phyloP scores from a whole-genome alignment of 306 rosid genomes.

The Acacia crassicarpa region DNA sequence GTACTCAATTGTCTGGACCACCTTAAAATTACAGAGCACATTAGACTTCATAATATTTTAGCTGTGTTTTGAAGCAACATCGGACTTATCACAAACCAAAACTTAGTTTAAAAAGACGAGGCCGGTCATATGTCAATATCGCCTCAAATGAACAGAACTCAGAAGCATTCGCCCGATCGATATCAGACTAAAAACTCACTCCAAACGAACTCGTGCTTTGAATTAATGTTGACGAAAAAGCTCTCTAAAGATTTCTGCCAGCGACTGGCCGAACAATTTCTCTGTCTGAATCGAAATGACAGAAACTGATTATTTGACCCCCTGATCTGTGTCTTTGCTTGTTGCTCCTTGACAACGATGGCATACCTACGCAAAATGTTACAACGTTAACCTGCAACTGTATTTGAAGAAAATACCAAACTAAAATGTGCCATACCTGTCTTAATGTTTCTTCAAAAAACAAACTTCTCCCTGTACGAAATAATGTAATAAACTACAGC shows the following conservation, averaged over 20 bases:
- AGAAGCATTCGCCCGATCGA: neutral
- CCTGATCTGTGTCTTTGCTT: neutral
- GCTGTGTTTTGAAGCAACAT: neutral
- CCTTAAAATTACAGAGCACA: neutral
- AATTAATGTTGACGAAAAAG: neutral
- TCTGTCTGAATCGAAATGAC: neutral
- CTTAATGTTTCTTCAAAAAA: neutral
- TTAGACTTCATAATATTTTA: neutral
- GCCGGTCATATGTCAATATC: neutral
- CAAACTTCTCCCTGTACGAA: neutral
- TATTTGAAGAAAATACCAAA: neutral
- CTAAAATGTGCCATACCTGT: neutral
- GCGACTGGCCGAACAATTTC: neutral
- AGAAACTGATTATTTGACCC: neutral
- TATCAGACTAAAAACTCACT: neutral
- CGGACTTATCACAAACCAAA: neutral
- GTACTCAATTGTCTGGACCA: neutral
- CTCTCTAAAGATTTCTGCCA: neutral
- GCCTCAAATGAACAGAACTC: neutral
- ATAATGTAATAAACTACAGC: neutral
- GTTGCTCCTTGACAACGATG: constrained; percentile 2
- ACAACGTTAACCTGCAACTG: neutral
- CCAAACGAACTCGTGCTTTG: neutral
- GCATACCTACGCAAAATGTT: neutral
- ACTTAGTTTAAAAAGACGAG: neutral